Evolutionary conservation across 352 stramenopile genomes (phyloP).

Genomic region (Phytopythium vexans): DNA sequence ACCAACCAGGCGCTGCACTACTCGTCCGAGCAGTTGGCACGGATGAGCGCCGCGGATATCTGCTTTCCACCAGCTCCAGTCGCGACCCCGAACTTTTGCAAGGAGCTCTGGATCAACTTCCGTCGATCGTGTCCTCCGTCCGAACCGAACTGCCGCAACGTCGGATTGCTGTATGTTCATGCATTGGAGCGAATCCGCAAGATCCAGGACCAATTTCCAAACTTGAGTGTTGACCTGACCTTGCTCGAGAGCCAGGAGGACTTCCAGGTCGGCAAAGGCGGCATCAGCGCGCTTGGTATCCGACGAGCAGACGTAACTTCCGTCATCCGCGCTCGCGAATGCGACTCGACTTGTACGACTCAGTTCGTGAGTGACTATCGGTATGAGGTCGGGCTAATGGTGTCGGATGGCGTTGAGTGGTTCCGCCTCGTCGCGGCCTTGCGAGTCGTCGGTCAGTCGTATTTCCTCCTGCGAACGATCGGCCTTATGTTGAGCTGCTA

Average conservation of each 20-base stretch:
- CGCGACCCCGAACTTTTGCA: neutral
- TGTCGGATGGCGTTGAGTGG: conserved; percentile 23
- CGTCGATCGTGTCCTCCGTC: neutral
- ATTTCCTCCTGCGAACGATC: conserved; percentile 29
- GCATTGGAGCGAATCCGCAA: neutral
- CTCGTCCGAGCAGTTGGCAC: conserved; percentile 12
- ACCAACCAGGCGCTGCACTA: conserved; percentile 30
- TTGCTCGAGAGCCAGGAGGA: conserved; percentile 4
- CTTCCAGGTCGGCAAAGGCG: neutral
- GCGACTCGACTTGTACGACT: conserved; percentile 18
- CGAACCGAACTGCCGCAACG: neutral
- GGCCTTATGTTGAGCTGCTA: conserved; percentile 27
- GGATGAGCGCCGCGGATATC: conserved; percentile 3
- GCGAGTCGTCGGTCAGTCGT: conserved; percentile 29
- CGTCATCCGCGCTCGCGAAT: neutral
- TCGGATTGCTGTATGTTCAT: neutral
- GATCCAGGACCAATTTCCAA: neutral
- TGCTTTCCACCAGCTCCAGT: conserved; percentile 7
- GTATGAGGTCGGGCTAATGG: conserved; percentile 24
- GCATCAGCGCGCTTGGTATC: neutral
- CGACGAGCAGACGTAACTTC: neutral
- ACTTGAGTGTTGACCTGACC: neutral
- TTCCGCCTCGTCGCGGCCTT: conserved; percentile 24
- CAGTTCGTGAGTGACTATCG: conserved; percentile 37
- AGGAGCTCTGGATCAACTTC: conserved; percentile 1